Base-by-base conservation (phyloP, 352 stramenopile genomes). In the Phytophthora hybrid region DNA sequence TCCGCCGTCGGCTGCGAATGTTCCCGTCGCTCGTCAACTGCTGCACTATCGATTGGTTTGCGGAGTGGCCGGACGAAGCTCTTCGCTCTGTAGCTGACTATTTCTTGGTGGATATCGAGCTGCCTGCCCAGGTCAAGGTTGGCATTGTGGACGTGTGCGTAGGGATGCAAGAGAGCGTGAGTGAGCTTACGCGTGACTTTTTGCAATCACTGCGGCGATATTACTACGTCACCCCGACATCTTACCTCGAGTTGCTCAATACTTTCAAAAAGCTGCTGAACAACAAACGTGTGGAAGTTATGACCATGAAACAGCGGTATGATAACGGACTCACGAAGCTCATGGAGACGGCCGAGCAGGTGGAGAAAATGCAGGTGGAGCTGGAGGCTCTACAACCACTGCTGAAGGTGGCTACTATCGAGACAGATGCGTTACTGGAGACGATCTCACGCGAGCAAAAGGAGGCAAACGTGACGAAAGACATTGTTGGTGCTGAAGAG, bases 1-100 rank as follows among this genome's bases (percentile, higher is more conserved):
- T 99, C 72, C 90, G 96, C 2, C 87, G 93, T 9, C 88, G 96
- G 5, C 79, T 99, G 54, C 90, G 96, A 8, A 99, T 98, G 95
- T 99, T 99, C 68, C 97, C 97, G 23, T 98, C 96, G 23, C 85
- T 99, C 2, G 95, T 99, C 3, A 99, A 99, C 73, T 99, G 96
- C 76, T 99, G 95, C 70, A 98, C 96, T 44, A 98, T 99, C 66
- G 96, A 99, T 59, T 99, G 96, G 96, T 99, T 99, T 77, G 93
- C 93, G 0, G 95, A 98, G 61, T 99, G 97, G 97, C 97, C 97
- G 0, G 85, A 97, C 53, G 95, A 99, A 77, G 97, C 97, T 16
- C 79, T 99, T 53, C 87, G 90, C 14, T 97, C 89, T 3, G 97
- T 99, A 6, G 97, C 95, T 10, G 85, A 97, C 41, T 90, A 97